These are phyloP conservation scores for Verticillium klebahnii DNA, from an alignment of 2,329 filamentous ascomycete genomes.

Conservation along the genomic window DNA sequence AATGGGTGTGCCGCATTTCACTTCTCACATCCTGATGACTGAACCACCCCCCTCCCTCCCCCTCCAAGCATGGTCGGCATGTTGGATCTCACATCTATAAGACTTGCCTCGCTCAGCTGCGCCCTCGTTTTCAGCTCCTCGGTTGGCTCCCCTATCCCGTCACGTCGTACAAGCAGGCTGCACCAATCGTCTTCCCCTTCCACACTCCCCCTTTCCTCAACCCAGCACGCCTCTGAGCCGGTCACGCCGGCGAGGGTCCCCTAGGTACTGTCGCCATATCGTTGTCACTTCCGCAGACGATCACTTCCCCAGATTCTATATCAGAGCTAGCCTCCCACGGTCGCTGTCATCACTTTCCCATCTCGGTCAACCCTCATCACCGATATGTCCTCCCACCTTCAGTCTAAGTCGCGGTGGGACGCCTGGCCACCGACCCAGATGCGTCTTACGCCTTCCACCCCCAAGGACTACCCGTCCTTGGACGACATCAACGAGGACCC, in stretches of 20 bases:
- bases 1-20: background rate
- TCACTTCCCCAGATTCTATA: background rate
- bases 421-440: slow-evolving; percentile 51
- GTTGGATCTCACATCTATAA: slow-evolving; percentile 1
- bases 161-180: background rate
- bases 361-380: background rate
- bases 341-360: background rate
- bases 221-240: slow-evolving; percentile 9
- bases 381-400: slow-evolving; percentile 29
- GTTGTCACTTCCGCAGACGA: slow-evolving; percentile 4
- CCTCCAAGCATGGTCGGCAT: background rate
- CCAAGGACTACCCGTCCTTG: slow-evolving; percentile 38
- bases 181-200: background rate
- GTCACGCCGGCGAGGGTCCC: slow-evolving; percentile 10
- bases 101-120: background rate
- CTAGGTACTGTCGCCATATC: slow-evolving; percentile 3
- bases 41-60: background rate
- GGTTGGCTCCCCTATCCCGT: background rate
- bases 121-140: slow-evolving; percentile 1
- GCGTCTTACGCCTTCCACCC: slow-evolving; percentile 36
- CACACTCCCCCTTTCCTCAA: background rate
- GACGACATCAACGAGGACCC: slow-evolving; percentile 49
- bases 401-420: slow-evolving; percentile 32
- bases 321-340: background rate
- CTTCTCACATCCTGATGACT: background rate